Evolutionary conservation across 345 rosid species (phyloP).

Genomic region (Citrus trifoliata): DNA sequence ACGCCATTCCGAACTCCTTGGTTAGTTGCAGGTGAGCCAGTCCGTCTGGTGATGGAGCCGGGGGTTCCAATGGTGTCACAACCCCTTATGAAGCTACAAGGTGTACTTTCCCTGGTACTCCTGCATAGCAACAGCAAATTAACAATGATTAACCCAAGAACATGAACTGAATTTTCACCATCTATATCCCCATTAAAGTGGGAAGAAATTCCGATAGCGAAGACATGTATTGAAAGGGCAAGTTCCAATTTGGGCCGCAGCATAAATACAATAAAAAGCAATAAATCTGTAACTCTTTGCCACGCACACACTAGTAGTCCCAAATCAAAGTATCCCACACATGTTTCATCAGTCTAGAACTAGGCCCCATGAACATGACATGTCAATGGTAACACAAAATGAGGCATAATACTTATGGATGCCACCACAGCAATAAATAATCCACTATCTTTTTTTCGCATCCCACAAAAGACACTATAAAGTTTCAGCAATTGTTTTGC

Average conservation of each 20-base stretch:
- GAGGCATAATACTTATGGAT: conserved; percentile 15
- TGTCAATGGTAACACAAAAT: conserved; percentile 30
- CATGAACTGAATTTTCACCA: background rate
- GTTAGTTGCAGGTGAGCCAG: conserved; percentile 21
- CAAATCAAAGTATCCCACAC: conserved; percentile 16
- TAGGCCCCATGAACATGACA: conserved; percentile 27
- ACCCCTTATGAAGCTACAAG: conserved; percentile 39
- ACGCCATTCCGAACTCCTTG: conserved; percentile 22
- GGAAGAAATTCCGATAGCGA: background rate
- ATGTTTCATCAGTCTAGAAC: background rate
- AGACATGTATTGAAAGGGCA: conserved; percentile 5
- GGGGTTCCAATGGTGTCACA: conserved; percentile 38
- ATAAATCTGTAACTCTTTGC: conserved; percentile 12
- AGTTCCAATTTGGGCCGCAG: conserved; percentile 6
- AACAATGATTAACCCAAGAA: background rate
- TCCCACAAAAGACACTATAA: background rate
- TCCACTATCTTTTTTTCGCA: background rate
- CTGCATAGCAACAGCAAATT: conserved; percentile 18
- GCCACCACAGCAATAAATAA: background rate
- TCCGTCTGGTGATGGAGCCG: conserved; percentile 45
- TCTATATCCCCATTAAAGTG: background rate
- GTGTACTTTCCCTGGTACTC: conserved; percentile 56
- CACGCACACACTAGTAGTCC: conserved; percentile 6
- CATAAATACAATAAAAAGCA: background rate
- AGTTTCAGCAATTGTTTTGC: background rate